Base-by-base conservation (phyloP, 2,329 filamentous ascomycete species). In the Beauveria varroae region DNA sequence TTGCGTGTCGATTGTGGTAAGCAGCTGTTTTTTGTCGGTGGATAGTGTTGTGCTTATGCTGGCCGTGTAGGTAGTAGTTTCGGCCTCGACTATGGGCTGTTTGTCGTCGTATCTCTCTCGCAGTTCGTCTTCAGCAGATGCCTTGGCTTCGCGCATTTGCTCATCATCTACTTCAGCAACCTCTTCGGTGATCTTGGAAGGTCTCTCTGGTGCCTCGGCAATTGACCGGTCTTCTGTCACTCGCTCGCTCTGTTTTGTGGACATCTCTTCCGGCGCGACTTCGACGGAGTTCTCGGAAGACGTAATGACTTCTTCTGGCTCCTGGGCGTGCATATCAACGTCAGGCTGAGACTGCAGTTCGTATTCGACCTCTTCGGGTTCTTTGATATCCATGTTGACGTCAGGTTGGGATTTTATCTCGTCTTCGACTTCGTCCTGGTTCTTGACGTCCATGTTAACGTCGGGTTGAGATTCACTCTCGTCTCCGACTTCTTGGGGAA, bases 1-100 rank as follows among this genome's bases (percentile, higher is more conserved):
- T 58, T 66, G 63, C 5, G 57, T 57, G n/a, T 60, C 57, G 16
- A 26, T 37, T 7, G 49, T 28, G 7, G 49, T 26, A 7, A 20
- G 57, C 1, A 60, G 44, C 34, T 55, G 59, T 12, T 12, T 52
- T 12, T 34, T 44, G 2, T 3, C 44, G 9, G 10, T 41, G 24
- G 57, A 26, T n/a, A 16, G 20, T 26, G 28, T n/a, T 43, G n/a
- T 22, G 14, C 16, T 14, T 22, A 18, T 41, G 28, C n/a, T 47
- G 10, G 22, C 28, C 16, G 14, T 8, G 20, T 10, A 24, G 9
- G 46, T 30, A 5, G 34, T 20, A 40, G 43, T 52, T 34, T 44
- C 24, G 24, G 51, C 43, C n/a, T 56, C 51, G 12, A 22, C n/a
- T 7, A 10, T 22, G 20, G 28, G 50, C 22, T 53, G 49, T 26